These are phyloP conservation scores for Sclerotinia trifoliorum DNA, from an alignment of 2,329 filamentous ascomycete genomes.

Conservation along the genomic window DNA sequence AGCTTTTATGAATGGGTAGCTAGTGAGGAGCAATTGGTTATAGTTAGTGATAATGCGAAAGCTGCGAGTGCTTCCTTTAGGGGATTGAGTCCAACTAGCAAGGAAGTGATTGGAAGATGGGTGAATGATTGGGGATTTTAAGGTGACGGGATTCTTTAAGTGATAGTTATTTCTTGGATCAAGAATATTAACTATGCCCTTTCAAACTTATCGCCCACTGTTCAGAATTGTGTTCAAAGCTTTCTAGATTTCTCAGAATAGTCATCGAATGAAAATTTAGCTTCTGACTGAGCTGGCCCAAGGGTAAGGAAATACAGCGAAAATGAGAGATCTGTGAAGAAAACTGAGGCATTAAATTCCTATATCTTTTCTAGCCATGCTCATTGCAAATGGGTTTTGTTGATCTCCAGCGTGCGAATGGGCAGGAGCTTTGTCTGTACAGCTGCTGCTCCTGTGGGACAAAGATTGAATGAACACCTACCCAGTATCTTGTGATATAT, in stretches of 20 bases:
- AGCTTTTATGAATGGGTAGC: slow-evolving; percentile 34
- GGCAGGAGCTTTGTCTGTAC: neutral
- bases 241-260: neutral
- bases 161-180: neutral
- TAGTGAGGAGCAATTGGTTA: slow-evolving; percentile 21
- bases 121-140: slow-evolving; percentile 39
- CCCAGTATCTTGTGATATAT: too few relatives aligned
- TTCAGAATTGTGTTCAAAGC: neutral
- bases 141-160: neutral
- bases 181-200: neutral
- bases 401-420: too few relatives aligned
- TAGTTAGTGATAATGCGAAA: slow-evolving; percentile 23
- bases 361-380: too few relatives aligned
- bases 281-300: too few relatives aligned
- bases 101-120: slow-evolving; percentile 41
- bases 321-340: too few relatives aligned
- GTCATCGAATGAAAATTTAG: neutral
- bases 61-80: slow-evolving; percentile 34
- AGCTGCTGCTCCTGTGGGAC: neutral
- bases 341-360: too few relatives aligned
- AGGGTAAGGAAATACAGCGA: too few relatives aligned
- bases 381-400: too few relatives aligned
- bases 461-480: neutral
- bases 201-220: neutral
- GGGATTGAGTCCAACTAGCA: slow-evolving; percentile 34